A percentile compares a stretch with the other conserved stretches of the same genome.
Conservation (phyloP, 148 eudicot species). For the Nepenthes mirabilis region DNA sequence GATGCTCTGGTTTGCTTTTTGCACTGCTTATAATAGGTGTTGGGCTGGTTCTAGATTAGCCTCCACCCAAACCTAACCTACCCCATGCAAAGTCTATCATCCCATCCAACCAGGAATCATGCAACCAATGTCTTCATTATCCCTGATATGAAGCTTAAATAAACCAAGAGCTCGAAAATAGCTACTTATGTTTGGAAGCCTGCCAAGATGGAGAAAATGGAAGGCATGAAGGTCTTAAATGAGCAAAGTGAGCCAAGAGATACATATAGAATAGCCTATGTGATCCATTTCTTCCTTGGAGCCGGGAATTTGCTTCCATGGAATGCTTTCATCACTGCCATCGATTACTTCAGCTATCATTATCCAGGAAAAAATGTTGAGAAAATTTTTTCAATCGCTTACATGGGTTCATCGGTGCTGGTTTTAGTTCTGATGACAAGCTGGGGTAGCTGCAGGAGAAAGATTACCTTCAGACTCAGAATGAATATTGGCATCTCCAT, state of each 20-base stretch:
- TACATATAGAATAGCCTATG: slow-evolving; percentile 49
- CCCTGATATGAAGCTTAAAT: slow-evolving; percentile 3
- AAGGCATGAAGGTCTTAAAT: slow-evolving; percentile 17
- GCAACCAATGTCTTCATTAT: not conserved
- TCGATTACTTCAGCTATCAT: slow-evolving; percentile 59
- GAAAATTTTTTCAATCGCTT: slow-evolving; percentile 62
- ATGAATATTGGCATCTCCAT: slow-evolving; percentile 62
- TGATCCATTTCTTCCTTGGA: slow-evolving; percentile 73
- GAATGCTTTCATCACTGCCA: slow-evolving; percentile 83
- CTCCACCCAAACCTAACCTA: slow-evolving; percentile 9
- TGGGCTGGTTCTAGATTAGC: not conserved
- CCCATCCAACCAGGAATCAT: not conserved
- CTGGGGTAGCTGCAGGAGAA: slow-evolving; percentile 13
- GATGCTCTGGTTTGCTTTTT: not conserved
- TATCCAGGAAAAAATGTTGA: slow-evolving; percentile 56
- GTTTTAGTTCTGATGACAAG: slow-evolving; percentile 34
- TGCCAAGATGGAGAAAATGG: slow-evolving; percentile 25
- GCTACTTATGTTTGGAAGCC: not conserved
- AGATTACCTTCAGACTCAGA: slow-evolving; percentile 27
- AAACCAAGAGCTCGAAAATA: not conserved
- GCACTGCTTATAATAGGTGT: not conserved
- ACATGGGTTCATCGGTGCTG: slow-evolving; percentile 67
- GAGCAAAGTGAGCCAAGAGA: slow-evolving; percentile 33
- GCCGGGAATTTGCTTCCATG: slow-evolving; percentile 89
- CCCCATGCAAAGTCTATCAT: not conserved